Evolutionary conservation across 768 basidiomycete genomes (phyloP), one percentile per base, ranked within the genome.

Genomic region (Pilatotrama ljubarskyi): DNA sequence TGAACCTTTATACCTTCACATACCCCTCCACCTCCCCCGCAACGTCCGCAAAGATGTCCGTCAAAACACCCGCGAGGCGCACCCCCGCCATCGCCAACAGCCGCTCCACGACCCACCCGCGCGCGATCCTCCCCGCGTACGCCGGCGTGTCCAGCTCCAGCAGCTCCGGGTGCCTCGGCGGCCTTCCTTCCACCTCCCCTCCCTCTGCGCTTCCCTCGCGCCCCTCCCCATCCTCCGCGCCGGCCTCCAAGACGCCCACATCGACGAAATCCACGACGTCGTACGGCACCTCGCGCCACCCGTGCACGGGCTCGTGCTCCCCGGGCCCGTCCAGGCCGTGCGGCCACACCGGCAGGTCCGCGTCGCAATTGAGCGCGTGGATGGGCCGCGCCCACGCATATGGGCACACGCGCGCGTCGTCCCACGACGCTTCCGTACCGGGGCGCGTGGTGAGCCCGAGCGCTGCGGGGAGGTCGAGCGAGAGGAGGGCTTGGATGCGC

Each of bases 1-100:
- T n/a, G n/a, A n/a, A n/a, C n/a, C n/a, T n/a, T n/a, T n/a, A 38
- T 2, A 37, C 7, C 11, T 3, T 36, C 13, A 25, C 37, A 17
- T 22, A 13, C 20, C 10, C 32, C 3, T 53, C 44, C 40, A 29
- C 37, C 6, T 48, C 55, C 10, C 37, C 44, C 18, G 55, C 61
- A 4, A 51, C 55, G 26, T 63, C 56, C 18, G 52, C 51, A 22
- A 63, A 58, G 17, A 63, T 44, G 22, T 63, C 57, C 56, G 57
- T 97, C 63, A 98, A 74, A 11, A 91, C 73, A 0, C 85, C 91
- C 1, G 95, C 95, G 24, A 96, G 84, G 22, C 95, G 80, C 29
- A 96, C 75, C 1, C 94, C 95, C 0, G 76, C 94, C 76, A 89
- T 89, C 0, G 91, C 88, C 38, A 98, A 75, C 64, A 97, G 70